Percentiles rank a stretch among this genome's conserved stretches.
Evolutionary conservation across 768 basidiomycete species (phyloP).

Genomic region (Termitomyces sp.): DNA sequence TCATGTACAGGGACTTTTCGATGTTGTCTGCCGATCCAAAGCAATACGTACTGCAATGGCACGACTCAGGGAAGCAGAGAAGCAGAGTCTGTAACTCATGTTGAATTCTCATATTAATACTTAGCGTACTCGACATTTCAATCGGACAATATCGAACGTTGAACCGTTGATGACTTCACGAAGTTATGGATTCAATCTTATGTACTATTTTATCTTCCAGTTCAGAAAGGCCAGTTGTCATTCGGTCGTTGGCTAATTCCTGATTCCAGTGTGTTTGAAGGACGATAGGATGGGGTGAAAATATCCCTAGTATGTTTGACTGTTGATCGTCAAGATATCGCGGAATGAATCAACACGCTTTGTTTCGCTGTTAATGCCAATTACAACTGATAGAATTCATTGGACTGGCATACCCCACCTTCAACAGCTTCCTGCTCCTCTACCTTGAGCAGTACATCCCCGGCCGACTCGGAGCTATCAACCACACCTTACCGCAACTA

Average conservation of each 20-base stretch:
- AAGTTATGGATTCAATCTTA: no score
- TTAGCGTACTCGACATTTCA: no score
- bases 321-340: no score
- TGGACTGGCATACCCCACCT: slow-evolving; percentile 54
- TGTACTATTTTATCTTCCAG: no score
- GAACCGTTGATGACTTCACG: no score
- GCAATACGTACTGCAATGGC: neutral
- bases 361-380: no score
- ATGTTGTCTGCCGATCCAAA: neutral
- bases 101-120: no score
- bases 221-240: no score
- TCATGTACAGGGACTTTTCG: neutral
- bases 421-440: slow-evolving; percentile 48
- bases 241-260: no score
- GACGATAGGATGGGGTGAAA: slow-evolving; percentile 60
- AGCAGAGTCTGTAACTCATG: no score
- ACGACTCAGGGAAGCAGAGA: neutral
- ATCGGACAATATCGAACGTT: no score
- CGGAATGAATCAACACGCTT: no score
- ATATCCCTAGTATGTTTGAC: slow-evolving; percentile 43
- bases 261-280: slow-evolving; percentile 6
- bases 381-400: slow-evolving; percentile 31
- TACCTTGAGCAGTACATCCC: slow-evolving; percentile 38
- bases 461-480: slow-evolving; percentile 15
- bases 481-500: slow-evolving; percentile 44